Conservation (phyloP, 2,329 filamentous ascomycete species). For the Pyrenophora tritici-repentis region DNA sequence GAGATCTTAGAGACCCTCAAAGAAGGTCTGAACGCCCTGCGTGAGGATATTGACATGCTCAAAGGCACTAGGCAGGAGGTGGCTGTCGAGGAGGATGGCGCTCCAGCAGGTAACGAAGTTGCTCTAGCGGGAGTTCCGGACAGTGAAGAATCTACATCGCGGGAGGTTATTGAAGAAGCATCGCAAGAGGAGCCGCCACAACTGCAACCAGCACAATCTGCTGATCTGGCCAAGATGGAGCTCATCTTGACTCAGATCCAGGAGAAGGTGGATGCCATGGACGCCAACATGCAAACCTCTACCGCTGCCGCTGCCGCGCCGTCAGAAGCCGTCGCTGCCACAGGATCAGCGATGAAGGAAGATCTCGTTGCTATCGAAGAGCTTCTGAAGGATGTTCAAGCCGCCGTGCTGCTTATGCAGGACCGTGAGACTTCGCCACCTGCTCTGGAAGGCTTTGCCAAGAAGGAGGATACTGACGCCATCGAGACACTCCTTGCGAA, state of each 20-base stretch:
- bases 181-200: conserved; percentile 46
- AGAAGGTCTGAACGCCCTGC: conserved; percentile 75
- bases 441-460: conserved; percentile 60
- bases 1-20: conserved; percentile 89
- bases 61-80: conserved; percentile 56
- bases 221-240: conserved; percentile 84
- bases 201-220: conserved; percentile 49
- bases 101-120: conserved; percentile 54
- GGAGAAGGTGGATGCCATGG: conserved; percentile 81
- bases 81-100: conserved; percentile 45
- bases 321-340: conserved; percentile 29
- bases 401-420: conserved; percentile 53
- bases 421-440: conserved; percentile 32
- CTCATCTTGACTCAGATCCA: conserved; percentile 79
- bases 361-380: conserved; percentile 58
- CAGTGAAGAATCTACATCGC: conserved; percentile 47
- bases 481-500: conserved; percentile 90
- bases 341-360: conserved; percentile 53
- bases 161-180: conserved; percentile 30
- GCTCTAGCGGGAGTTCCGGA: conserved; percentile 58
- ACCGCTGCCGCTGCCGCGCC: conserved; percentile 42
- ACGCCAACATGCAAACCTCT: conserved; percentile 55
- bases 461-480: conserved; percentile 83
- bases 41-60: conserved; percentile 76
- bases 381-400: conserved; percentile 62